Conservation (phyloP, 768 basidiomycete species). For the Tephrocybe sp. region DNA sequence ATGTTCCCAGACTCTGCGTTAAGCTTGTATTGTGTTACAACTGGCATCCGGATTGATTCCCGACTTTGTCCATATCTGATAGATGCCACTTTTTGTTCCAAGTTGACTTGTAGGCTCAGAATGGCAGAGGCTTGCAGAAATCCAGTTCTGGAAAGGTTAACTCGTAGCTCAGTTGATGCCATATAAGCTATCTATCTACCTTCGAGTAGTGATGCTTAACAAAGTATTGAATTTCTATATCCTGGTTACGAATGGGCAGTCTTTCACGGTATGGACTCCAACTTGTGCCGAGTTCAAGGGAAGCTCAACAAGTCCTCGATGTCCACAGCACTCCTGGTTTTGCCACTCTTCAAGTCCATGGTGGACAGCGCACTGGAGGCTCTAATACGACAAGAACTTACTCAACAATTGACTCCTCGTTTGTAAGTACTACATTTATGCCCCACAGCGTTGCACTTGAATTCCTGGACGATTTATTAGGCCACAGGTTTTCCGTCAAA, state of each 20-base stretch:
- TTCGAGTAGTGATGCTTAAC: background rate
- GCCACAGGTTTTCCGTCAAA: too few species aligned
- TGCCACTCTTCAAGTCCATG: constrained; percentile 4
- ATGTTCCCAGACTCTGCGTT: too few species aligned
- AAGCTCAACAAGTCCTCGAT: background rate
- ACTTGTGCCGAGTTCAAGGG: background rate
- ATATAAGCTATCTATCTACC: background rate
- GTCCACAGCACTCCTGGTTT: background rate
- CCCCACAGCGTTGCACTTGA: too few species aligned
- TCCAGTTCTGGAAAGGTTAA: too few species aligned
- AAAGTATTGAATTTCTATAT: background rate
- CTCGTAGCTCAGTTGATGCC: background rate
- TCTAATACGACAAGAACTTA: background rate
- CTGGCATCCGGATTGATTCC: background rate
- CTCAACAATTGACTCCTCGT: background rate
- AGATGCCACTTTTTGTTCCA: too few species aligned
- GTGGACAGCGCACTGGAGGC: background rate
- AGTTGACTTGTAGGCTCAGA: too few species aligned
- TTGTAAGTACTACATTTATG: too few species aligned
- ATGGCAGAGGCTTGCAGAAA: too few species aligned
- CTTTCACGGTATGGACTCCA: background rate
- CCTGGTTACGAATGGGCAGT: background rate
- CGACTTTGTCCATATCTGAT: background rate
- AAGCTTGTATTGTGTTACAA: too few species aligned
- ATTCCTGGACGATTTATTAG: too few species aligned